These are phyloP conservation scores for Vaccinium darrowii DNA, from an alignment of 148 eudicot species.

Conservation along the genomic window DNA sequence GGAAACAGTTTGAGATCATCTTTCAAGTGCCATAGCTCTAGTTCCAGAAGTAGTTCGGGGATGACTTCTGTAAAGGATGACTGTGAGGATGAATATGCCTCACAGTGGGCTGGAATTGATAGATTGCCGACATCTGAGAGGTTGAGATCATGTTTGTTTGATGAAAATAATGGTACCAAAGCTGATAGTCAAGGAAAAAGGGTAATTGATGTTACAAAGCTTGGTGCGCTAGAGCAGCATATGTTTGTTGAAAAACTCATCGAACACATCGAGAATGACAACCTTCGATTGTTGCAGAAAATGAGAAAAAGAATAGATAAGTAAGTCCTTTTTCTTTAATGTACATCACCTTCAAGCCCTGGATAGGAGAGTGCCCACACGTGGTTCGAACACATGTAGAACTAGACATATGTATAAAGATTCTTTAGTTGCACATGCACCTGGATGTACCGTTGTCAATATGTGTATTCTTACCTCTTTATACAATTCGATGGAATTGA, in stretches of 20 bases:
- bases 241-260: conserved; percentile 74
- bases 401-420: too few relatives aligned
- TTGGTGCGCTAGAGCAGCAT: conserved; percentile 59
- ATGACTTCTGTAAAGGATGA: conserved; percentile 28
- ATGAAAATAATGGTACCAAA: conserved; percentile 33
- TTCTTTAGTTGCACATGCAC: too few relatives aligned
- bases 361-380: too few relatives aligned
- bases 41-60: conserved; percentile 37
- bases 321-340: conserved; percentile 31
- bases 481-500: too few relatives aligned
- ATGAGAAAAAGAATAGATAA: conserved; percentile 66
- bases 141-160: conserved; percentile 55
- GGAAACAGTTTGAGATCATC: conserved; percentile 47
- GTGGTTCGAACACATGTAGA: too few relatives aligned
- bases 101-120: conserved; percentile 60
- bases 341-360: too few relatives aligned
- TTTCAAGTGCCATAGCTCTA: conserved; percentile 30
- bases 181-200: conserved; percentile 40
- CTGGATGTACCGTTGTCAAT: too few relatives aligned
- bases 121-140: conserved; percentile 64
- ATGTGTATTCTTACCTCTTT: too few relatives aligned
- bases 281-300: conserved; percentile 65
- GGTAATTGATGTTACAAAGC: conserved; percentile 60
- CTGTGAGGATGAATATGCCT: conserved; percentile 36
- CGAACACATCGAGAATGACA: conserved; percentile 71